Conservation (phyloP, 257 asterid genomes). For the Voacanga thouarsii region DNA sequence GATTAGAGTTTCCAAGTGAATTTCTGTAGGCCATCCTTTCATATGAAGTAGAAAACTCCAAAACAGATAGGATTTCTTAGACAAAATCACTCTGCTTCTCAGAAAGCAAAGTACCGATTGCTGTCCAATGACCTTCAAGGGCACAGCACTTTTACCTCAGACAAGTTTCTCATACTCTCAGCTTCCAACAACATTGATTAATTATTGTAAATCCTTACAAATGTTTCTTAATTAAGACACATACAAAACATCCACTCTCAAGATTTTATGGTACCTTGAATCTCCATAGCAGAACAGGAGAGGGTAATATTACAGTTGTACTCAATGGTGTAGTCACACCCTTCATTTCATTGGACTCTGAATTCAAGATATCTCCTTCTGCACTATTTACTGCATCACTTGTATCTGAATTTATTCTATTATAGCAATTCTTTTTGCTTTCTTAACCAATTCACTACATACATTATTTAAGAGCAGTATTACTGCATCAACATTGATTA, state of each 20-base stretch:
- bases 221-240: background rate
- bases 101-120: background rate
- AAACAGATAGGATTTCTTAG: background rate
- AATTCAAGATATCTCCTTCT: constrained; percentile 51
- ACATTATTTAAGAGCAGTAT: constrained; percentile 12
- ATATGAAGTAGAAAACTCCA: background rate
- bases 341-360: constrained; percentile 74
- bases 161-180: background rate
- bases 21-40: background rate
- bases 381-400: constrained; percentile 55
- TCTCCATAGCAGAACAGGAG: constrained; percentile 89
- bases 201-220: background rate
- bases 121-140: background rate
- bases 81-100: background rate
- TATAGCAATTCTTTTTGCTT: constrained; percentile 1
- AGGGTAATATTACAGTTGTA: constrained; percentile 68
- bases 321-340: constrained; percentile 55
- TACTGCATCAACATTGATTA: no score
- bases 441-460: constrained; percentile 10
- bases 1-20: background rate
- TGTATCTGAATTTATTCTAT: constrained; percentile 23
- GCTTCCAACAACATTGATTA: background rate
- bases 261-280: constrained; percentile 56
- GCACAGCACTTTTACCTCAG: background rate
- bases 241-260: background rate